A percentile compares a stretch with the other conserved stretches of the same genome.
Evolutionary conservation across 805 yeast genomes (phyloP).

Genomic region (Schwanniomyces vanrijiae): DNA sequence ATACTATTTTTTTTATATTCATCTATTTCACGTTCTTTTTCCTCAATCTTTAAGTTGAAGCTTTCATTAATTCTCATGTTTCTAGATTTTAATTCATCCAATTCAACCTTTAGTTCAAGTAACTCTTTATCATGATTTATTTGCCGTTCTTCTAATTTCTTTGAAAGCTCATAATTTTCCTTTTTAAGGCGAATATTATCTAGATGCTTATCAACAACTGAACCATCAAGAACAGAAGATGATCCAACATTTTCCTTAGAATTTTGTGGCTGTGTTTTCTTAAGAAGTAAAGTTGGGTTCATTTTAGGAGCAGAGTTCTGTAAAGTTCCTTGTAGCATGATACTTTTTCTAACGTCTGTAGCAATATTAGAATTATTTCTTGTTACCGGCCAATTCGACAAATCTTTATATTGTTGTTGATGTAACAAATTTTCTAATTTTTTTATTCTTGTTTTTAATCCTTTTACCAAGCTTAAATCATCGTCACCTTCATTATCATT

Average conservation of each 20-base stretch:
- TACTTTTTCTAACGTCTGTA: slow-evolving; percentile 13
- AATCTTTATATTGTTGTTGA: slow-evolving; percentile 62
- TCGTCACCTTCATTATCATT: slow-evolving; percentile 29
- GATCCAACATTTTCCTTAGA: slow-evolving; percentile 4
- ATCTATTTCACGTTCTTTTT: slow-evolving; percentile 10
- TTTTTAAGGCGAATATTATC: slow-evolving; percentile 39
- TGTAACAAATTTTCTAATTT: slow-evolving; percentile 77
- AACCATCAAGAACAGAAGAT: slow-evolving; percentile 30
- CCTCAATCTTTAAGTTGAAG: not conserved
- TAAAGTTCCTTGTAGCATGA: slow-evolving; percentile 13
- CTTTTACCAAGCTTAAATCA: slow-evolving; percentile 47
- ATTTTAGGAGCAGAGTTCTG: slow-evolving; percentile 4
- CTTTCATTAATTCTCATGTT: not conserved
- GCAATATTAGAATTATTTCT: slow-evolving; percentile 8
- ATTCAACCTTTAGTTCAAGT: slow-evolving; percentile 9
- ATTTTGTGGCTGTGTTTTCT: slow-evolving; percentile 6
- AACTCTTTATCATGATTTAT: slow-evolving; percentile 11
- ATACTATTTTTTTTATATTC: slow-evolving; percentile 7
- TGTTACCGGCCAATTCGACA: slow-evolving; percentile 46
- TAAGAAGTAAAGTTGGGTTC: slow-evolving; percentile 31
- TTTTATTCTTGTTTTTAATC: slow-evolving; percentile 69
- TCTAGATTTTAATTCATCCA: slow-evolving; percentile 4
- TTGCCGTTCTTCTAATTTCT: not conserved
- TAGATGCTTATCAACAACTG: slow-evolving; percentile 41
- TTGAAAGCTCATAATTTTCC: slow-evolving; percentile 22